Percentiles rank a stretch among this genome's conserved stretches.
These are phyloP conservation scores for Novymonas esmeraldas DNA, from an alignment of 208 protist species.

Conservation along the genomic window DNA sequence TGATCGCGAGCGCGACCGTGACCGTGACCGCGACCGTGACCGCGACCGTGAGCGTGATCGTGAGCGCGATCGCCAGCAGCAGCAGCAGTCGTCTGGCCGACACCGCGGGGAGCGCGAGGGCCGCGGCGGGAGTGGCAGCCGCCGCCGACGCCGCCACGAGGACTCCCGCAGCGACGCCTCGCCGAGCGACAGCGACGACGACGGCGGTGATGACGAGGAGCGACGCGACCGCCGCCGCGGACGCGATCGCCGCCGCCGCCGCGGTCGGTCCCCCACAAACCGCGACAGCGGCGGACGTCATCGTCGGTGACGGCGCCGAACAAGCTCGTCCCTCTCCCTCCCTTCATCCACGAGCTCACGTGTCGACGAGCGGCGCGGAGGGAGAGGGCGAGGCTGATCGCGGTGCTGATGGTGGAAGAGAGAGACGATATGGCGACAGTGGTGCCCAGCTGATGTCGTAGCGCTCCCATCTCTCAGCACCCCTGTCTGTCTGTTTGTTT, in stretches of 20 bases:
- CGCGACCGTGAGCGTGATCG: neutral
- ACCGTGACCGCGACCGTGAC: neutral
- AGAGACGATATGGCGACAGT: too few species aligned
- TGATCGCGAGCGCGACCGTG: conserved; percentile 18
- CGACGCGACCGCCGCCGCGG: neutral
- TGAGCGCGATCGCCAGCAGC: conserved; percentile 9
- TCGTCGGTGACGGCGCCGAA: neutral
- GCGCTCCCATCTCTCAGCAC: too few species aligned
- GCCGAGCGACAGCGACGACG: conserved; percentile 7
- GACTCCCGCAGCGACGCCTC: neutral
- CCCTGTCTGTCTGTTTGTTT: neutral
- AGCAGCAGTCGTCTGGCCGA: neutral
- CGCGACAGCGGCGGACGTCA: conserved; percentile 3
- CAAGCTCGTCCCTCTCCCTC: too few species aligned
- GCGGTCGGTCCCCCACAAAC: conserved; percentile 1
- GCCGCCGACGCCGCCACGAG: conserved; percentile 5
- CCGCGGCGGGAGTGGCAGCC: neutral
- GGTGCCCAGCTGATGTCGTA: too few species aligned
- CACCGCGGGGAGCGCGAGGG: conserved; percentile 6
- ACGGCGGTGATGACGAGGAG: neutral
- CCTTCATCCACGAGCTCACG: too few species aligned
- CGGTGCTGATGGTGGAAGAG: too few species aligned
- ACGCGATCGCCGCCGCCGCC: conserved; percentile 1
- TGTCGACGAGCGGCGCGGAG: too few species aligned
- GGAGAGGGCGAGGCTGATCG: too few species aligned